Conservation (phyloP, 768 basidiomycete species). For the Leccinum incarnatum region DNA sequence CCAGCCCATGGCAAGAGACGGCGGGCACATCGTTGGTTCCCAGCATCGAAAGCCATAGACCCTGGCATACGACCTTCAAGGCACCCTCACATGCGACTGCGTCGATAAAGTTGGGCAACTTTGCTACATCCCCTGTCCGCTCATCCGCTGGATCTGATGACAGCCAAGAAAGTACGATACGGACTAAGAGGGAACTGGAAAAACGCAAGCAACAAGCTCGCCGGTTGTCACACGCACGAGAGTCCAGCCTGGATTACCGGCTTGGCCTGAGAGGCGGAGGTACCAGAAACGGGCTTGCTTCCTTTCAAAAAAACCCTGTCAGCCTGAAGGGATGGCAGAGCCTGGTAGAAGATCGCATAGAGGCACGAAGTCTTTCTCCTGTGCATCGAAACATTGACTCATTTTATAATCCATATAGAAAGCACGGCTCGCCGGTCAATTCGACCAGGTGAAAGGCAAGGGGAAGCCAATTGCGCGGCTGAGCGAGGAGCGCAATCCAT, state of each 20-base stretch:
- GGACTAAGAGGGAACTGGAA: constrained; percentile 46
- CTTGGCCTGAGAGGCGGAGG: constrained; percentile 48
- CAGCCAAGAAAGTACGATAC: constrained; percentile 39
- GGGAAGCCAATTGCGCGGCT: constrained; percentile 47
- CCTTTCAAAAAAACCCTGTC: constrained; percentile 50
- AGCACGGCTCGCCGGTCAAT: constrained; percentile 64
- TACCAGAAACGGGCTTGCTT: neutral
- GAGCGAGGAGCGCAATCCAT: constrained; percentile 54
- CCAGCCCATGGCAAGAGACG: constrained; percentile 7
- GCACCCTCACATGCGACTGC: constrained; percentile 52
- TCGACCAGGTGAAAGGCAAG: constrained; percentile 69
- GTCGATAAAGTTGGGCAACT: constrained; percentile 51
- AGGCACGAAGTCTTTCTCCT: constrained; percentile 43
- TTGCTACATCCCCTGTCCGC: constrained; percentile 32
- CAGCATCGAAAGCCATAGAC: constrained; percentile 53
- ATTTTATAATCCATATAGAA: constrained; percentile 38
- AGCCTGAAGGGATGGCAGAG: constrained; percentile 72
- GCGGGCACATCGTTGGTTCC: constrained; percentile 53
- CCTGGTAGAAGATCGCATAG: constrained; percentile 76
- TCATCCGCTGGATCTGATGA: constrained; percentile 13
- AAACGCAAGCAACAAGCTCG: constrained; percentile 53
- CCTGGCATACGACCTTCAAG: constrained; percentile 70
- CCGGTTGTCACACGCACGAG: constrained; percentile 59
- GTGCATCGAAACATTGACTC: neutral
- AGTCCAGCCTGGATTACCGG: constrained; percentile 74